phyloP scores from a whole-genome alignment of 345 rosid genomes.

The Eucalyptus urophylla region DNA sequence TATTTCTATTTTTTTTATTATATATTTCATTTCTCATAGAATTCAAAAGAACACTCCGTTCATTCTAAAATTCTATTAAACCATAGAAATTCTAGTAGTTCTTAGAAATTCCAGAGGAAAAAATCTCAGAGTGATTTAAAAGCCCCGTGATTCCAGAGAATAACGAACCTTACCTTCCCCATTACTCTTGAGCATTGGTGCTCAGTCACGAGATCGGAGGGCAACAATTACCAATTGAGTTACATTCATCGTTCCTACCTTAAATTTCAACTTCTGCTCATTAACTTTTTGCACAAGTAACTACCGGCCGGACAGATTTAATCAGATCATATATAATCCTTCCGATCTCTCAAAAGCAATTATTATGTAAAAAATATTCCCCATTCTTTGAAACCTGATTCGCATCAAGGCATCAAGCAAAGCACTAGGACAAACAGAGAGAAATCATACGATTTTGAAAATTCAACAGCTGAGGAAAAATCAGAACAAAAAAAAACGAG shows the following conservation, averaged over 20 bases:
- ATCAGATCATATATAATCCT: not conserved
- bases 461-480: not conserved
- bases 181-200: not conserved
- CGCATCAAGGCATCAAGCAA: not conserved
- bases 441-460: not conserved
- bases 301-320: not conserved
- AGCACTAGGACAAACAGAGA: not conserved
- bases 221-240: not conserved
- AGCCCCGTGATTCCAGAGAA: not conserved
- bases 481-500: not conserved
- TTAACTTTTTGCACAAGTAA: not conserved
- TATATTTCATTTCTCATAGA: not conserved
- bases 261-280: not conserved
- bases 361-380: not conserved
- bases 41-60: not conserved
- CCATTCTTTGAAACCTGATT: not conserved
- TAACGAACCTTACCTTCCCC: not conserved
- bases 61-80: not conserved
- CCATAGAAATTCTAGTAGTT: not conserved
- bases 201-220: not conserved
- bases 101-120: not conserved
- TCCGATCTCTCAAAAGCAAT: not conserved
- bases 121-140: not conserved
- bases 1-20: fast-evolving
- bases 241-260: not conserved